These are phyloP conservation scores for Trypanosoma mega DNA, from an alignment of 208 protist species.

Conservation along the genomic window DNA sequence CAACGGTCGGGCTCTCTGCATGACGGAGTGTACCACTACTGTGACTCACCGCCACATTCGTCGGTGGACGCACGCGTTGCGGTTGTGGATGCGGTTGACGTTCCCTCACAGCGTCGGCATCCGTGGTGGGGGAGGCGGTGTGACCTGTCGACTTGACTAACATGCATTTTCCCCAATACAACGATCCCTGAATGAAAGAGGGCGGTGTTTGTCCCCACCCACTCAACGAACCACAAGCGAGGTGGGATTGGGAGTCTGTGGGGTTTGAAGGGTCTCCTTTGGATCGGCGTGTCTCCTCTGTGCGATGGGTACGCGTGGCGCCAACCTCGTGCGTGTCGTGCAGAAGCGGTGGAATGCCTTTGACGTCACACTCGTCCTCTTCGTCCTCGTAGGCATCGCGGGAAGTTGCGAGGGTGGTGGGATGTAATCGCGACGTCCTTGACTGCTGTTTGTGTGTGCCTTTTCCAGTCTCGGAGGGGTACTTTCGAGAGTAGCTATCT, in stretches of 20 bases:
- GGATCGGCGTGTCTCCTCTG: neutral
- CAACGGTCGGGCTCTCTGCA: too few relatives aligned
- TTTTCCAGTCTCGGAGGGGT: too few relatives aligned
- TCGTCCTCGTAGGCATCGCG: constrained; percentile 14
- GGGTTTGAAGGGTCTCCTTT: too few relatives aligned
- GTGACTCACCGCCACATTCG: too few relatives aligned
- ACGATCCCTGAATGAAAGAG: constrained; percentile 7
- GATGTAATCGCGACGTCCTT: neutral
- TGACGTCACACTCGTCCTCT: neutral
- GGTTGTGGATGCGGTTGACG: neutral
- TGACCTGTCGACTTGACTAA: neutral
- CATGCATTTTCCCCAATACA: neutral
- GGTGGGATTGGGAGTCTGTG: too few relatives aligned
- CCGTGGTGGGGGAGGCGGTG: neutral
- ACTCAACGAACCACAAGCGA: too few relatives aligned
- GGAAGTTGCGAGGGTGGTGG: neutral
- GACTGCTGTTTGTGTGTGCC: neutral
- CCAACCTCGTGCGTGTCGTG: neutral
- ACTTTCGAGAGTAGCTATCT: too few relatives aligned
- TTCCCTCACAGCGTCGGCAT: neutral
- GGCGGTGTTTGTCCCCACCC: constrained; percentile 2
- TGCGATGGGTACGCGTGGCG: neutral
- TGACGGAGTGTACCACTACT: too few relatives aligned
- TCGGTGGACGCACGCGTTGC: neutral
- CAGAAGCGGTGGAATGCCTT: neutral